Evolutionary conservation across 2,329 filamentous ascomycete species (phyloP).

Genomic region (Furcasterigmium sp.): DNA sequence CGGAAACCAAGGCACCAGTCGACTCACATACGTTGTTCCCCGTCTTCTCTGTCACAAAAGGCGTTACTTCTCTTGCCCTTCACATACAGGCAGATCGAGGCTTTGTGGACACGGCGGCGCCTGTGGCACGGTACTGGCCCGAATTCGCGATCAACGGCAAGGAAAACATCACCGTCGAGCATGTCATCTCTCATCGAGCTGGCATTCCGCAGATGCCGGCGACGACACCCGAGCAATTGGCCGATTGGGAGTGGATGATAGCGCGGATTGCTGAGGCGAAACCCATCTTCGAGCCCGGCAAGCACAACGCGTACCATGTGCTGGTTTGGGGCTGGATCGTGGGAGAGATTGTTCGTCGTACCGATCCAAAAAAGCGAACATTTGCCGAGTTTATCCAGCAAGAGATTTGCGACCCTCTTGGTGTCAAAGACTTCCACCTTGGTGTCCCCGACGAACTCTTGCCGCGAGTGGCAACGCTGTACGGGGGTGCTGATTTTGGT

Average conservation of each 20-base stretch:
- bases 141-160: slow-evolving; percentile 38
- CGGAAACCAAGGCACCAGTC: neutral
- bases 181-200: slow-evolving; percentile 29
- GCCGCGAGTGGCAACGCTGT: neutral
- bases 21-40: slow-evolving; percentile 27
- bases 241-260: neutral
- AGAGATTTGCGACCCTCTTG: neutral
- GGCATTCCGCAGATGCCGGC: neutral
- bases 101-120: slow-evolving; percentile 27
- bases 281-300: neutral
- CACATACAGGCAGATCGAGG: slow-evolving; percentile 33
- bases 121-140: slow-evolving; percentile 33
- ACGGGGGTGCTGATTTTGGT: neutral
- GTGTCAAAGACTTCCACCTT: neutral
- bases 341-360: neutral
- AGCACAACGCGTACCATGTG: neutral
- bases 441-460: neutral
- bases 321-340: neutral
- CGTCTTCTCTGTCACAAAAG: slow-evolving; percentile 36
- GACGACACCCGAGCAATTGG: neutral
- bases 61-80: slow-evolving; percentile 28
- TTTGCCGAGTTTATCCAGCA: neutral
- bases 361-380: neutral
- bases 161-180: slow-evolving; percentile 29
- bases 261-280: neutral